phyloP scores from a whole-genome alignment of 2,329 filamentous ascomycete species.

The Exutisphaerella laricina region DNA sequence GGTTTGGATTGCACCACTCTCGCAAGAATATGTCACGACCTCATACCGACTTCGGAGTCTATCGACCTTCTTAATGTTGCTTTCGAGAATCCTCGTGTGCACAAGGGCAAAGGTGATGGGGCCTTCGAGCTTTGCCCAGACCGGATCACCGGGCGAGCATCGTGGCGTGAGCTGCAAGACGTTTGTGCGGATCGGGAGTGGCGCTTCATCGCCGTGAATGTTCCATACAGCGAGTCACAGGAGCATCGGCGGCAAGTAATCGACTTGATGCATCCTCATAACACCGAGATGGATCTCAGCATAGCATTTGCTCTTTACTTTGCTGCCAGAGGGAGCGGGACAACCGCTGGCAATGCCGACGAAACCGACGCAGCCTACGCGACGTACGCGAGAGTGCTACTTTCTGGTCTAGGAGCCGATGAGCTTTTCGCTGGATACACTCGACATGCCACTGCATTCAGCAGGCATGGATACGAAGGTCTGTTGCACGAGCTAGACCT shows the following conservation, averaged over 20 bases:
- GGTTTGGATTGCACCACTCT: conserved; percentile 89
- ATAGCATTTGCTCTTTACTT: conserved; percentile 95
- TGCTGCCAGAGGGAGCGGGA: conserved; percentile 64
- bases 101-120: conserved; percentile 34
- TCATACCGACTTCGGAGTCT: conserved; percentile 61
- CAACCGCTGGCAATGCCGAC: conserved; percentile 13
- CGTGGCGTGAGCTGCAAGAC: conserved; percentile 65
- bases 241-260: conserved; percentile 65
- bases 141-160: conserved; percentile 75
- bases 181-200: conserved; percentile 67
- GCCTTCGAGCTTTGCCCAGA: conserved; percentile 84
- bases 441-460: conserved; percentile 73
- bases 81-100: conserved; percentile 81
- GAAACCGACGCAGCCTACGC: conserved; percentile 44
- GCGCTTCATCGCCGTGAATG: conserved; percentile 80
- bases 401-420: conserved; percentile 91
- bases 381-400: conserved; percentile 71
- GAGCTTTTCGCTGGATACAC: conserved; percentile 94
- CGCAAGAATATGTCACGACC: conserved; percentile 71
- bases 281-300: conserved; percentile 98
- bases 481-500: conserved; percentile 77
- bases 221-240: conserved; percentile 71
- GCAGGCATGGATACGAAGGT: conserved; percentile 60
- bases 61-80: conserved; percentile 94
- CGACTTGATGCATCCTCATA: conserved; percentile 80